Conservation (phyloP, 108 stramenopile species). For the Nitzschia putrida region DNA sequence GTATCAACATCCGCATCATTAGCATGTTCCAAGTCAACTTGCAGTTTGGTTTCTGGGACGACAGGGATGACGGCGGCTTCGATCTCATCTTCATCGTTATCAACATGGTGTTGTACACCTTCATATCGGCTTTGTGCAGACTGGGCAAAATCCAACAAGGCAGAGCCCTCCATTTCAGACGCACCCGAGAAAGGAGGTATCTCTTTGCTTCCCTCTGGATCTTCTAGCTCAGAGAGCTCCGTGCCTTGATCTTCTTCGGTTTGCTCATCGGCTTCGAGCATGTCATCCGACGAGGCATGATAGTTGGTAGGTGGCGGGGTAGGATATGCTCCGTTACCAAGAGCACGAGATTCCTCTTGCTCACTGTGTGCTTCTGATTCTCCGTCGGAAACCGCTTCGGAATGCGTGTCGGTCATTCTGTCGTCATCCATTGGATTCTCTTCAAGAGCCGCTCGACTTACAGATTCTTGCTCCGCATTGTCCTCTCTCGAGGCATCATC, state of each 20-base stretch:
- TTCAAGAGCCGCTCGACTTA: slow-evolving; percentile 11
- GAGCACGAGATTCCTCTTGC: background rate
- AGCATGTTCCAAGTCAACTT: slow-evolving; percentile 5
- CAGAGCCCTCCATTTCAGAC: slow-evolving; percentile 10
- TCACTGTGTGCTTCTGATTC: background rate
- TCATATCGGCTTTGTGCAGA: slow-evolving; percentile 18
- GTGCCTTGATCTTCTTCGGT: slow-evolving; percentile 45
- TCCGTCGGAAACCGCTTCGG: background rate
- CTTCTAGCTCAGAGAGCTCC: slow-evolving; percentile 45
- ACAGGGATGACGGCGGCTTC: background rate
- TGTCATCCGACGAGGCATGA: slow-evolving; percentile 37
- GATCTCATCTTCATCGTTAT: background rate
- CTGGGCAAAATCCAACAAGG: slow-evolving; percentile 38
- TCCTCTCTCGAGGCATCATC: background rate
- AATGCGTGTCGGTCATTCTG: too few species aligned
- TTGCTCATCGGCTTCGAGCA: slow-evolving; percentile 46
- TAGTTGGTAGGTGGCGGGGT: background rate
- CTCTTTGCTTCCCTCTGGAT: slow-evolving; percentile 31
- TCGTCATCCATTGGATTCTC: background rate
- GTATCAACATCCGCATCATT: background rate
- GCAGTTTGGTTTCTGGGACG: too few species aligned
- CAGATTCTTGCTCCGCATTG: slow-evolving; percentile 45
- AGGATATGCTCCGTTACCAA: background rate
- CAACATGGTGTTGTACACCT: background rate
- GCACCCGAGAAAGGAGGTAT: background rate